These are phyloP conservation scores for Solanum hybrid DNA, from an alignment of 305 asterid species.

Conservation along the genomic window DNA sequence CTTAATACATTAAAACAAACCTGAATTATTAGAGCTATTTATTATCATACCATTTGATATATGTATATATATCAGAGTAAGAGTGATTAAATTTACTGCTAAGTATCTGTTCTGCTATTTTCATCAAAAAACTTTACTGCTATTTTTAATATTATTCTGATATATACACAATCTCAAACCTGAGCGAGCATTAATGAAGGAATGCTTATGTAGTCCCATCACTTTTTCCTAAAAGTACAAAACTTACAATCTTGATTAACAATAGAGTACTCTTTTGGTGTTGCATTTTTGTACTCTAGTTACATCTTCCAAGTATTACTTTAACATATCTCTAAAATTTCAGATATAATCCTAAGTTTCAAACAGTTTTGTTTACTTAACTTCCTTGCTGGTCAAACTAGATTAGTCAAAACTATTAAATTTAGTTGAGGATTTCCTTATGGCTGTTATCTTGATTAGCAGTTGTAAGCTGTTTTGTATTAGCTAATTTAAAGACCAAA, in stretches of 20 bases:
- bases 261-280: neutral
- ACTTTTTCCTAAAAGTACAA: neutral
- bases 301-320: neutral
- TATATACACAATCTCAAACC: neutral
- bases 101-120: neutral
- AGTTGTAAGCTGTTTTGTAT: constrained; percentile 2
- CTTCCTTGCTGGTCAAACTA: neutral
- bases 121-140: neutral
- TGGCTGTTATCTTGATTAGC: neutral
- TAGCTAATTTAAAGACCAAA: neutral
- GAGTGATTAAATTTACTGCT: neutral
- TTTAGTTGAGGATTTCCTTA: neutral
- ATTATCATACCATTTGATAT: neutral
- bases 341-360: neutral
- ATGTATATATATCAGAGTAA: neutral
- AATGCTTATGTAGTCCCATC: neutral
- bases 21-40: neutral
- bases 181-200: neutral
- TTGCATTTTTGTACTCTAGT: neutral
- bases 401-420: neutral
- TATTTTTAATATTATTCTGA: neutral
- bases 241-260: neutral
- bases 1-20: neutral
- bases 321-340: neutral
- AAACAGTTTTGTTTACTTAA: neutral